Base-by-base conservation (phyloP, 2,329 filamentous ascomycete species). In the Penicillium carneum region DNA sequence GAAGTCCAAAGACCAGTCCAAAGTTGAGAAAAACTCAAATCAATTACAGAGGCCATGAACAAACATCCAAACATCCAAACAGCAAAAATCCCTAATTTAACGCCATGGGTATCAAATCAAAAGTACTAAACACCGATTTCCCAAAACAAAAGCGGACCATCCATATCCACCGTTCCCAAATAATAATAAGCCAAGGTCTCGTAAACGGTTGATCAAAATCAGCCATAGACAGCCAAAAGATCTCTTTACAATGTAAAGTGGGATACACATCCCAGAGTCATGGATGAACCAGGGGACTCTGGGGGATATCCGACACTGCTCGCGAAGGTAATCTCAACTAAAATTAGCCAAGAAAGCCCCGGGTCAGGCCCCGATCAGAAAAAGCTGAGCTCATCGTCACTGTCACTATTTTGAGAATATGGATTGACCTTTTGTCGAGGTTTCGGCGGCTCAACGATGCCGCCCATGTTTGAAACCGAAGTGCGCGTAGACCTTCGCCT, bases 351-450 rank as follows among this genome's bases (percentile, higher is more conserved):
- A 53, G 58, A 60, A 57, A 41, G 16, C 31, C 10, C 33, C 26
- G 41, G 12, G 29, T 23, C 57, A 16, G 42, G 8, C 29, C 52
- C 42, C 36, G 33, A 39, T 69, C 53, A 76, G 8, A 78, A 55
- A 64, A 76, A 77, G 63, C 74, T 77, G 20, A 78, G 68, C 63
- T 78, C 76, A 54, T 78, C 76, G n/a, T 78, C 74, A 43, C 75
- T 78, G 26, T 72, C 71, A 8, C 71, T 72, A 23, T 74, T 72
- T 20, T 70, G 61, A 0, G 71, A 71, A 46, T 64, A 72, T 12
- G 74, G 67, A 43, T 74, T 70, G n/a, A 67, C 58, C 12, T 58
- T 61, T 39, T 57, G 62, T 33, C 47, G 63, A 49, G 66, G n/a
- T 8, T 36, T 57, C 16, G 36, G 26, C 12, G 48, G 56, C 31